Evolutionary conservation across 2,329 filamentous ascomycete species (phyloP).

Genomic region (Rhynchosporium graminicola): DNA sequence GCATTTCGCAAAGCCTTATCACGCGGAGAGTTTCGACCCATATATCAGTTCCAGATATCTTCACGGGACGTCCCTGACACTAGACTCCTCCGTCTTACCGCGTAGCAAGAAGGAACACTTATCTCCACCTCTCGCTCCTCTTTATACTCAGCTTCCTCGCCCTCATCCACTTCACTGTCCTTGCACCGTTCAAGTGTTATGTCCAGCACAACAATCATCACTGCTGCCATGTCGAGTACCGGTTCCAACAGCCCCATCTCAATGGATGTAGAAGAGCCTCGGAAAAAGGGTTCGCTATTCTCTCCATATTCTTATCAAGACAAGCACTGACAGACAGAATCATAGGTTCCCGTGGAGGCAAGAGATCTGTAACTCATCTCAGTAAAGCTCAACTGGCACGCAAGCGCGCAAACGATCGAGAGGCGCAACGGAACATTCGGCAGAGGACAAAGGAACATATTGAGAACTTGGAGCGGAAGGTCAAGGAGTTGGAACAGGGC

Average conservation of each 20-base stretch:
- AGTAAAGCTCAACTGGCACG: slow-evolving; percentile 85
- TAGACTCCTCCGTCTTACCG: slow-evolving; percentile 4
- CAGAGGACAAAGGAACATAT: slow-evolving; percentile 86
- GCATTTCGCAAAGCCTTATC: slow-evolving; percentile 7
- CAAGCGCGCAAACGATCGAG: slow-evolving; percentile 88
- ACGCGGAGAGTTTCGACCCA: slow-evolving; percentile 11
- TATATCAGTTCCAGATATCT: slow-evolving; percentile 13
- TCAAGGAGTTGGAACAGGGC: slow-evolving; percentile 37
- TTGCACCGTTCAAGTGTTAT: slow-evolving; percentile 18
- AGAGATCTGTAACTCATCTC: slow-evolving; percentile 81
- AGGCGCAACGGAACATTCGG: slow-evolving; percentile 85
- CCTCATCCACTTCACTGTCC: not conserved
- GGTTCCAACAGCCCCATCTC: slow-evolving; percentile 24
- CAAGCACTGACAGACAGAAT: slow-evolving; percentile 21
- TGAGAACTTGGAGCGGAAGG: slow-evolving; percentile 40
- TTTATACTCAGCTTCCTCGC: slow-evolving; percentile 4
- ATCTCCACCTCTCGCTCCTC: slow-evolving; percentile 10
- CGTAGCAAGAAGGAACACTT: slow-evolving; percentile 1
- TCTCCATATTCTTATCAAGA: not conserved
- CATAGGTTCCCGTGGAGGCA: slow-evolving; percentile 46
- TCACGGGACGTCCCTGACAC: slow-evolving; percentile 8
- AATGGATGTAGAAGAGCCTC: slow-evolving; percentile 25
- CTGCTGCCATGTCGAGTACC: slow-evolving; percentile 25
- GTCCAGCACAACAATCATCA: slow-evolving; percentile 12
- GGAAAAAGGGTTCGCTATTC: slow-evolving; percentile 26